These are phyloP conservation scores for Sedum album DNA, from an alignment of 164 flowering plant genomes.

Conservation along the genomic window DNA sequence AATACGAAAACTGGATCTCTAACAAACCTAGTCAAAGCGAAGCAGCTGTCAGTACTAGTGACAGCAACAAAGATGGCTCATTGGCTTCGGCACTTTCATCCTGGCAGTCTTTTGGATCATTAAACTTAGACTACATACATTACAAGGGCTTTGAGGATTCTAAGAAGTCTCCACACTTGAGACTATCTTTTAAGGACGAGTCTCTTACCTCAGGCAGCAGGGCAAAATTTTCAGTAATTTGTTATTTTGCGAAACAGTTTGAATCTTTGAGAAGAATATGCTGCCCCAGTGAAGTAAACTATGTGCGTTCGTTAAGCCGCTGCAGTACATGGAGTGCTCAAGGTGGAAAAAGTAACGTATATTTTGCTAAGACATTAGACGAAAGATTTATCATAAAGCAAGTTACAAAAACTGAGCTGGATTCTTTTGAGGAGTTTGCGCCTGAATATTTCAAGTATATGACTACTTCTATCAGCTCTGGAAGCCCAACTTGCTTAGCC, in stretches of 20 bases:
- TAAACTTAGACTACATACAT: conserved; percentile 49
- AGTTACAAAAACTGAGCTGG: conserved; percentile 72
- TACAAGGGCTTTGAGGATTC: conserved; percentile 59
- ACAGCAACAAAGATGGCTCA: conserved; percentile 23
- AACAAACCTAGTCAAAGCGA: conserved; percentile 33
- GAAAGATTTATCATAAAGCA: conserved; percentile 78
- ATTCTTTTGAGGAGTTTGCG: conserved; percentile 78
- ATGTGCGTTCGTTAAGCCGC: conserved; percentile 64
- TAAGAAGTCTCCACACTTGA: conserved; percentile 61
- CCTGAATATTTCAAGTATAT: conserved; percentile 65
- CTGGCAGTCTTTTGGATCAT: conserved; percentile 58
- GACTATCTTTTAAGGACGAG: conserved; percentile 55
- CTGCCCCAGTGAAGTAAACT: conserved; percentile 65
- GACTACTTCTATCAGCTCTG: conserved; percentile 47
- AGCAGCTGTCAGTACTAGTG: conserved; percentile 23
- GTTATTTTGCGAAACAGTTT: conserved; percentile 77
- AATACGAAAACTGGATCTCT: conserved; percentile 58
- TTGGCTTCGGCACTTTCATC: conserved; percentile 27
- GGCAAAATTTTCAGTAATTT: conserved; percentile 59
- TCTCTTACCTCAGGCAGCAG: conserved; percentile 39
- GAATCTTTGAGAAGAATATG: conserved; percentile 62
- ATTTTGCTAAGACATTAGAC: conserved; percentile 75
- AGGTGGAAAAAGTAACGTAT: conserved; percentile 85
- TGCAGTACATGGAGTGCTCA: conserved; percentile 75
- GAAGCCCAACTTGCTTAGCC: conserved; percentile 77